Base-by-base conservation (phyloP, 768 basidiomycete species). In the Leccinum subgranulosum region DNA sequence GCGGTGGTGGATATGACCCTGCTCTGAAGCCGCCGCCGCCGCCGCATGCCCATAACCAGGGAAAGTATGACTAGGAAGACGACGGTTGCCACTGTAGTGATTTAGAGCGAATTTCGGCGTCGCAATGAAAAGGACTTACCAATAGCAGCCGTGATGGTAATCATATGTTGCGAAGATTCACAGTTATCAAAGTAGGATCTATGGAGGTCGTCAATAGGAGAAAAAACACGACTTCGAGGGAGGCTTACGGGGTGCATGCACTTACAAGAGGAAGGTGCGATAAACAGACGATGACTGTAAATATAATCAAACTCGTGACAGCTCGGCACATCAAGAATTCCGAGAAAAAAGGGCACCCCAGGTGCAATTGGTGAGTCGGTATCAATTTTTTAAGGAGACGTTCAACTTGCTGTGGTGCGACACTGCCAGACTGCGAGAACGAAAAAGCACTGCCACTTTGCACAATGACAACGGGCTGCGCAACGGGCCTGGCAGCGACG, bases 161-260 rank as follows among this genome's bases (percentile, higher is more conserved):
- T 31, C 43, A 52, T 50, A 11, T 11, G 23, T 17, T 12, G 34
- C 12, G 59, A 25, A 8, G 46, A 1, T 5, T 6, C 45, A 51
- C 62, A 66, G 27, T 7, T 25, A 0, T 25, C n/a, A 0, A 39
- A 14, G 11, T 9, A 19, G 11, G 46, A 45, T 36, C 29, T 47
- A 23, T 14, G 11, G 25, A 14, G 10, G 33, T 4, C 9, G 19
- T 58, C 53, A 59, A 34, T 10, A 17, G 2, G 33, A 7, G n/a
- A 10, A 15, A 17, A 21, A 29, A 34, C 27, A 45, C 3, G 33
- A 31, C 17, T 41, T 31, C 2, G 36, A 45, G 34, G 50, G n/a
- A 39, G 5, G 25, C 66, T 36, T 21, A 66, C 65, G 11, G 0
- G 10, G 50, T 25, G 33, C 66, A 68, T 28, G 66, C 66, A 41